Conservation (phyloP, 2,329 filamentous ascomycete species). For the Phialophora tarda region DNA sequence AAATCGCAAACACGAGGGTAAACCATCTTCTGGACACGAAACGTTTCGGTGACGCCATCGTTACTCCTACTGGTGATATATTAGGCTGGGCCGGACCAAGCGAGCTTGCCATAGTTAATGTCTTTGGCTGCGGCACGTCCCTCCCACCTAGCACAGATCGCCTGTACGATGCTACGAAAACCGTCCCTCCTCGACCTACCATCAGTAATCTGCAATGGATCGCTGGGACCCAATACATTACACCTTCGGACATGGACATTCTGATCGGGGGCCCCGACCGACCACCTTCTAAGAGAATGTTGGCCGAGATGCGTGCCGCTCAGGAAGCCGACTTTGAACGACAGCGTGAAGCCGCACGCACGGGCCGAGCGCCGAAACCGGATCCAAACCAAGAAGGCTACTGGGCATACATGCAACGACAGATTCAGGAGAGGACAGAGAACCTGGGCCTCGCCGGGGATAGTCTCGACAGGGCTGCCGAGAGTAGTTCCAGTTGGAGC, state of each 20-base stretch:
- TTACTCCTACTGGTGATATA: slow-evolving; percentile 79
- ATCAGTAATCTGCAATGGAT: slow-evolving; percentile 98
- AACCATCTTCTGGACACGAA: slow-evolving; percentile 72
- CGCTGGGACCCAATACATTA: slow-evolving; percentile 88
- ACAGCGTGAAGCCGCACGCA: slow-evolving; percentile 46
- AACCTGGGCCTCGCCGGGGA: slow-evolving; percentile 82
- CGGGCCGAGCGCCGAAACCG: slow-evolving; percentile 46
- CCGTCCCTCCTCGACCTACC: slow-evolving; percentile 79
- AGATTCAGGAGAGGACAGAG: slow-evolving; percentile 89
- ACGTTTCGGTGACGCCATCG: slow-evolving; percentile 70
- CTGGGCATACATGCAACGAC: slow-evolving; percentile 79
- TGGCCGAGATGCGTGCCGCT: slow-evolving; percentile 79
- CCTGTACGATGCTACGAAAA: slow-evolving; percentile 76
- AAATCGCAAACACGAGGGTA: slow-evolving; percentile 73
- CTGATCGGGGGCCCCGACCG: slow-evolving; percentile 88
- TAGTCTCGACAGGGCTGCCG: slow-evolving; percentile 79
- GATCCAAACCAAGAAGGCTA: slow-evolving; percentile 63
- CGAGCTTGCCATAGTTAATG: slow-evolving; percentile 79
- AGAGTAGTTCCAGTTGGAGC: slow-evolving; percentile 81
- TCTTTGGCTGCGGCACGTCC: slow-evolving; percentile 76
- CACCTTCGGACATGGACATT: slow-evolving; percentile 83
- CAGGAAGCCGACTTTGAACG: slow-evolving; percentile 57
- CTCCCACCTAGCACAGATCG: slow-evolving; percentile 71
- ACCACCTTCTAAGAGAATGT: slow-evolving; percentile 85
- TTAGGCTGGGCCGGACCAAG: slow-evolving; percentile 88